Evolutionary conservation across 345 rosid genomes (phyloP), one percentile per base, ranked within the genome.

Genomic region (Dovyalis caffra): DNA sequence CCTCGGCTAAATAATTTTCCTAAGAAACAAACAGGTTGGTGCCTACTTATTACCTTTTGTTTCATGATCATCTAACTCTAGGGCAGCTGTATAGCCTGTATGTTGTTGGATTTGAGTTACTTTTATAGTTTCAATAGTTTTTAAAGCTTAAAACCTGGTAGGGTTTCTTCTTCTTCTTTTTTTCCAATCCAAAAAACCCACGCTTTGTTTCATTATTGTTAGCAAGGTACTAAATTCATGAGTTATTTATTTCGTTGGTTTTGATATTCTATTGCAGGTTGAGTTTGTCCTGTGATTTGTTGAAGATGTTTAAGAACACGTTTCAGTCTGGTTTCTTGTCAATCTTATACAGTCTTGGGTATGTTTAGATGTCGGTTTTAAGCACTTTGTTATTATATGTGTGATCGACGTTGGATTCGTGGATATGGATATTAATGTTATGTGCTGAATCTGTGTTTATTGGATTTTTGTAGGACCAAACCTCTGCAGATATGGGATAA

Each of bases 401-500:
- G 1, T 9, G n/a, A 64, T 62, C 20, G 20, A 2, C 28, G 61
- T 43, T 33, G 18, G 28, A 5, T 77, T 43, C 40, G 18, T 21
- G 20, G 62, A 14, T 23, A 34, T 47, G 56, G 6, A 16, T 16
- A 32, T 23, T 57, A 16, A 43, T 71, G 26, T 28, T 64, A 34
- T 37, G 4, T 43, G 18, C 20, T 4, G 26, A 58, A 7, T 35
- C 16, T 45, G 8, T 60, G 35, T 38, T 66, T 4, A 43, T 5
- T 37, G 32, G 34, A 32, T 8, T 68, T 68, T 43, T 74, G 49
- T 51, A 79, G 82, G 79, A 79, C 78, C 82, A 79, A 79, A n/a
- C 82, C 82, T 20, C 64, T 79, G 82, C 82, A 79, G 68, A 79
- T 79, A 64, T 79, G 82, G 82, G 82, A 79, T 58, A 79, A 79